Evolutionary conservation across 257 asterid genomes (phyloP), one percentile per base, ranked within the genome.

Genomic region (Gentiana macrophylla): DNA sequence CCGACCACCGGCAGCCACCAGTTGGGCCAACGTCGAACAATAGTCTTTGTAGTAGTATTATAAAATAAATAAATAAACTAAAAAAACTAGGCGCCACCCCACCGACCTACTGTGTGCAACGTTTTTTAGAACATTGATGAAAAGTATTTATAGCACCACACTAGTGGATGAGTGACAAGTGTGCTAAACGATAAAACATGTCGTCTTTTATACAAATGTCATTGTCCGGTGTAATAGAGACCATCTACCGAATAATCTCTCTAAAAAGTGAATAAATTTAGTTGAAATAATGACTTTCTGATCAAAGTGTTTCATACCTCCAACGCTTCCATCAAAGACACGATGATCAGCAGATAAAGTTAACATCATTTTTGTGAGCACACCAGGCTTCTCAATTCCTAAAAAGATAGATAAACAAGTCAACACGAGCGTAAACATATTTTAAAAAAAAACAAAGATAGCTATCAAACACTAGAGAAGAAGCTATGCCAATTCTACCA

Each of bases 261-360:
- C 24, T 37, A 12, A 43, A 37, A 12, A 55, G n/a, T 37, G 15
- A 11, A 36, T 6, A 35, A 6, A 37, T 12, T 7, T 12, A 37
- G 49, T 55, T 24, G 13, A 37, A 7, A 43, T 12, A 38, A 37
- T 36, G n/a, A 13, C 32, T 4, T 35, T 6, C 9, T 6, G 3
- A n/a, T 32, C 37, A 2, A 13, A 12, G 35, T 4, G 44, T 8
- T 41, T 72, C 62, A 33, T 80, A 85, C 99, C 95, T 83, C 89
- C 97, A 76, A 92, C 91, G 75, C 80, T 86, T 67, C 97, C 97
- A 75, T 92, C 94, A 67, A 88, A 88, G 69, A 88, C 91, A 4
- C 95, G 97, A 62, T 88, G 97, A 67, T 92, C 99, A 35, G 99
- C 97, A 32, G 99, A 92, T 61, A 92, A 60, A 55, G 97, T 85